Evolutionary conservation across 441 rosid genomes (phyloP).

Genomic region (Adansonia grandidieri): DNA sequence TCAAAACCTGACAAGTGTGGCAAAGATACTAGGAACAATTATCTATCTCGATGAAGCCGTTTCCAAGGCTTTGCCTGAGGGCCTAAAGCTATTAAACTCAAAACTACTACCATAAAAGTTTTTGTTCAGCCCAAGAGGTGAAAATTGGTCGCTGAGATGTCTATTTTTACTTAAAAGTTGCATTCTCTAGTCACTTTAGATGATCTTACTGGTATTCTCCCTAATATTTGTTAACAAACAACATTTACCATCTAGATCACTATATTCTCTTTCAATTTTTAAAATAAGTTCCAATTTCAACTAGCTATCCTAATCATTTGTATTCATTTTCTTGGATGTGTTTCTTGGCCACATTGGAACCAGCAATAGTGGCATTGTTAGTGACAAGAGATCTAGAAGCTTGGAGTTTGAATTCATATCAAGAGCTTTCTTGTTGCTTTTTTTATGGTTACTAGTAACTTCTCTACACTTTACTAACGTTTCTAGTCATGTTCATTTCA

Average conservation of each 20-base stretch:
- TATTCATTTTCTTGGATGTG: slow-evolving; percentile 62
- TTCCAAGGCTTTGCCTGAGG: slow-evolving; percentile 63
- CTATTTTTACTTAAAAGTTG: slow-evolving; percentile 46
- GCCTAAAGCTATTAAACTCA: slow-evolving; percentile 53
- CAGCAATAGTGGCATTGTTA: slow-evolving; percentile 45
- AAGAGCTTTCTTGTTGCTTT: slow-evolving; percentile 44
- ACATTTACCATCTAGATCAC: not conserved
- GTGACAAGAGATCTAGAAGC: slow-evolving; percentile 39
- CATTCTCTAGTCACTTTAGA: slow-evolving; percentile 61
- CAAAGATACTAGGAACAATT: slow-evolving; percentile 52
- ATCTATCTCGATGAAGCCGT: slow-evolving; percentile 71
- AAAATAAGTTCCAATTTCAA: slow-evolving; percentile 48
- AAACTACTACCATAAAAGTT: slow-evolving; percentile 19
- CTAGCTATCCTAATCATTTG: slow-evolving; percentile 54
- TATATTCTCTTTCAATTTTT: not conserved
- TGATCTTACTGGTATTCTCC: slow-evolving; percentile 52
- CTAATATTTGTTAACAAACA: not conserved
- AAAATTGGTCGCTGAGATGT: slow-evolving; percentile 60
- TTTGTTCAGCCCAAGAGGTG: slow-evolving; percentile 34
- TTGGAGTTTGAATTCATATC: slow-evolving; percentile 50
- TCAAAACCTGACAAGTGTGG: slow-evolving; percentile 45
- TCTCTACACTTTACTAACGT: not conserved
- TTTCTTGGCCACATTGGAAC: slow-evolving; percentile 57
- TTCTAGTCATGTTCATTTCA: not conserved
- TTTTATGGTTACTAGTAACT: slow-evolving; percentile 38